Evolutionary conservation across 1,284 basidiomycete genomes (phyloP), one percentile per base, ranked within the genome.

Genomic region (Boletellus deceptivus): DNA sequence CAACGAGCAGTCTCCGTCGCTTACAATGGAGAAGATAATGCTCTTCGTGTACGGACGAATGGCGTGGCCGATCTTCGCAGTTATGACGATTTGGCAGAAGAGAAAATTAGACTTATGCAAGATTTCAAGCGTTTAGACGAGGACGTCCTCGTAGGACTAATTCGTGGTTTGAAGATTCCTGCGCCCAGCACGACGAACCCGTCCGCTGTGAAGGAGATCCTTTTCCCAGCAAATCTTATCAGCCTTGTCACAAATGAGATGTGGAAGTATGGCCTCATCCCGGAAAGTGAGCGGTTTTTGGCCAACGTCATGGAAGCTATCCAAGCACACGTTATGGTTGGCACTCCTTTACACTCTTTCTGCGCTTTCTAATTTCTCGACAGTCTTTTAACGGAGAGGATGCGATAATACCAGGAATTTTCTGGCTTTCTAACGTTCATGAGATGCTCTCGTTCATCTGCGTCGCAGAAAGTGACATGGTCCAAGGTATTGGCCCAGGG

Each of bases 371-470:
- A 22, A 55, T 52, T 44, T 24, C 41, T 52, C 46, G 48, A 40
- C 54, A 91, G 89, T 89, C 86, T 2, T 98, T 95, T 77, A 83
- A 83, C 35, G 89, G 93, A 55, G 97, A 99, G 68, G 97, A 99
- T 49, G 89, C 93, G 14, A 93, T 99, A 56, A 77, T 96, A 38
- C 97, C 97, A 1, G 97, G 97, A 40, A 91, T 99, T 60, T 99
- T 94, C 77, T 99, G 97, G 97, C 78, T 99, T 16, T 98, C 96
- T 31, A 99, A 99, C 64, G 95, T 99, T n/a, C 97, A 99, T 70
- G 97, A 99, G 70, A 93, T 99, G 80, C 79, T 99, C 24, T 99
- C 97, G 9, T 99, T 99, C 72, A 96, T 99, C 61, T 98, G 93
- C 65, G 91, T 98, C 38, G 97, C 97, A 22, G 97, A 99, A 73